Percentiles rank a stretch among this genome's conserved stretches.
Evolutionary conservation across 2,329 filamentous ascomycete genomes (phyloP).

Genomic region (Ascochyta koolunga): DNA sequence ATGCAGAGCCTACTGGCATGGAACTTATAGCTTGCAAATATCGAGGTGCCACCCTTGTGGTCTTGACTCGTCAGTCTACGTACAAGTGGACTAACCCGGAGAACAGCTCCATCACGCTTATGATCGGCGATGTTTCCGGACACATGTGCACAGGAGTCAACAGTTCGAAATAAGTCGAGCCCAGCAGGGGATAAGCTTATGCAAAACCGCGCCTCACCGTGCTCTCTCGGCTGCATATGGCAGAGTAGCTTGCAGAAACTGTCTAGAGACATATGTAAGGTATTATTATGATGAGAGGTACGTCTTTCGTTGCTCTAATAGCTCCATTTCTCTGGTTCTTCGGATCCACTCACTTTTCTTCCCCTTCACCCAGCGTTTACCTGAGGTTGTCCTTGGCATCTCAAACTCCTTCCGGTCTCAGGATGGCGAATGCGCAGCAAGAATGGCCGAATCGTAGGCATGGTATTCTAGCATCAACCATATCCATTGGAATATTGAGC

Average conservation of each 20-base stretch:
- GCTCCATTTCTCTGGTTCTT: neutral
- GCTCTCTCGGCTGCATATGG: slow-evolving; percentile 5
- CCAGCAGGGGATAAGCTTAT: neutral
- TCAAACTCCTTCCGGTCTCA: neutral
- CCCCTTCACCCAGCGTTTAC: slow-evolving; percentile 5
- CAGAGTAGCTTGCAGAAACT: slow-evolving; percentile 1
- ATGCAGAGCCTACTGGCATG: neutral
- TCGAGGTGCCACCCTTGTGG: neutral
- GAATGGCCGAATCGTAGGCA: slow-evolving; percentile 25
- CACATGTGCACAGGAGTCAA: neutral
- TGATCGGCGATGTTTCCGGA: neutral
- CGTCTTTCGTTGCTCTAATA: slow-evolving; percentile 3
- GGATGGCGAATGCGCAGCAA: slow-evolving; percentile 19
- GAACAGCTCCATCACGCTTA: neutral
- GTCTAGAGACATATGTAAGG: neutral
- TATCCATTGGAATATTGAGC: slow-evolving; percentile 23
- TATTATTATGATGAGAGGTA: slow-evolving; percentile 2
- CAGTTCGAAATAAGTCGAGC: slow-evolving; percentile 1
- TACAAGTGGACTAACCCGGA: neutral
- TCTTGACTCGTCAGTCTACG: neutral
- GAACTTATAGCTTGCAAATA: neutral
- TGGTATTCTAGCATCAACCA: slow-evolving; percentile 24
- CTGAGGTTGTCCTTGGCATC: slow-evolving; percentile 9
- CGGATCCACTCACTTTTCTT: slow-evolving; percentile 1
- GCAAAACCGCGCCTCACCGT: neutral